Evolutionary conservation across 1,284 basidiomycete species (phyloP).

Genomic region (Leucoagaricus sp.): DNA sequence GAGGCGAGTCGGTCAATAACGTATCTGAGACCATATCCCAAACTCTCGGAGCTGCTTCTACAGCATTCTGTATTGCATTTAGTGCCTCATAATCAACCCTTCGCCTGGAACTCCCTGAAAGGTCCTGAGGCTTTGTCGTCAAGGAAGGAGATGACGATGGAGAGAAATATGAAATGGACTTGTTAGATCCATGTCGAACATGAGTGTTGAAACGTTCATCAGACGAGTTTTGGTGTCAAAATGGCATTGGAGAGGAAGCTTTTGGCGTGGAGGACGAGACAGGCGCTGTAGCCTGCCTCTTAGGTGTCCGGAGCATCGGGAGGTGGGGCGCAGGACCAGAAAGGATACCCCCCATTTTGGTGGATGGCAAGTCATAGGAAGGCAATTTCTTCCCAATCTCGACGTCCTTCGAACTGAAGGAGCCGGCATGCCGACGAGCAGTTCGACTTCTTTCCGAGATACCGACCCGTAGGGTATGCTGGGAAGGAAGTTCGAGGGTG

Average conservation of each 20-base stretch:
- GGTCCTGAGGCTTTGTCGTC: constrained; percentile 39
- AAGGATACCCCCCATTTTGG: constrained; percentile 33
- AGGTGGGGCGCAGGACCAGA: constrained; percentile 36
- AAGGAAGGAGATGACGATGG: constrained; percentile 42
- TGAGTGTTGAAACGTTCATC: constrained; percentile 25
- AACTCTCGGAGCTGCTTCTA: constrained; percentile 69
- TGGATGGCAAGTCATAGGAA: constrained; percentile 52
- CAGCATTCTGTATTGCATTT: constrained; percentile 65
- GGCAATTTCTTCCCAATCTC: constrained; percentile 84
- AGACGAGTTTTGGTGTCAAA: constrained; percentile 7
- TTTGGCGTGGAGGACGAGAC: constrained; percentile 24
- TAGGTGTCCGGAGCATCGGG: constrained; percentile 49
- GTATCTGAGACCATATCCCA: constrained; percentile 74
- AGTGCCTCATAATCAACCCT: constrained; percentile 71
- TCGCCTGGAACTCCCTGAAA: constrained; percentile 41
- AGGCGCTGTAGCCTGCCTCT: constrained; percentile 41
- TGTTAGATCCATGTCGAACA: constrained; percentile 59
- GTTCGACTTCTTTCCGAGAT: constrained; percentile 45
- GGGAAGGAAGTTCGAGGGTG: constrained; percentile 2
- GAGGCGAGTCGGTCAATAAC: constrained; percentile 44
- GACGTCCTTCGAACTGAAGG: constrained; percentile 90
- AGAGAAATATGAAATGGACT: constrained; percentile 43
- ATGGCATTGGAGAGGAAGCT: constrained; percentile 17
- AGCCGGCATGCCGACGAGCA: constrained; percentile 86
- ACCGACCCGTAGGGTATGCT: constrained; percentile 9